Evolutionary conservation across 225 moss, liverwort and hornwort genomes (phyloP).

Genomic region (Bryoerythrophyllum caledonicum): DNA sequence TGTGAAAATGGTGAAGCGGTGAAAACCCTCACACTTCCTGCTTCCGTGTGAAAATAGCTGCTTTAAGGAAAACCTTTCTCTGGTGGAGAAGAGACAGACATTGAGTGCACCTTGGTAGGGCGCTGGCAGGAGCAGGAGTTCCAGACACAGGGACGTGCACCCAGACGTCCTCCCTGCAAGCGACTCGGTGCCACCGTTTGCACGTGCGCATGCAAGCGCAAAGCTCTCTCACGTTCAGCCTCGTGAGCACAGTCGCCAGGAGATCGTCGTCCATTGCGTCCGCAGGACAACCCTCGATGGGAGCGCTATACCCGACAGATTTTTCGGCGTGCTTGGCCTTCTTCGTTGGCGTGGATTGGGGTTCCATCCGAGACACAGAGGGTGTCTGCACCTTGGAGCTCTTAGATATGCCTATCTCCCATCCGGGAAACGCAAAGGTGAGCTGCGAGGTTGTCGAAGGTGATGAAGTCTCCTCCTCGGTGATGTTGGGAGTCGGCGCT

Average conservation of each 20-base stretch:
- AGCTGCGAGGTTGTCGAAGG: constrained; percentile 34
- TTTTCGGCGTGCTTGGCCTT: constrained; percentile 12
- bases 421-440: constrained; percentile 72
- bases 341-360: constrained; percentile 6
- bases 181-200: constrained; percentile 55
- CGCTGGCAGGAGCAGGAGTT: constrained; percentile 22
- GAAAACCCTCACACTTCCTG: no score
- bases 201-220: constrained; percentile 51
- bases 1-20: no score
- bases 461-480: neutral
- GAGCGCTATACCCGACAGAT: constrained; percentile 24
- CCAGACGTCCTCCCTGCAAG: constrained; percentile 59
- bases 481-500: neutral
- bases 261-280: constrained; percentile 54
- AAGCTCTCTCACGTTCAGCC: constrained; percentile 47
- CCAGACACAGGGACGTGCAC: constrained; percentile 46
- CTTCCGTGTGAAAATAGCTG: neutral
- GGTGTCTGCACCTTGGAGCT: constrained; percentile 36
- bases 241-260: constrained; percentile 42
- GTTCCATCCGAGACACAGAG: constrained; percentile 34
- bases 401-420: constrained; percentile 60
- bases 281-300: constrained; percentile 46
- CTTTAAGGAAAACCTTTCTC: neutral
- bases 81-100: neutral
- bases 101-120: constrained; percentile 51